Evolutionary conservation across 1,284 basidiomycete genomes (phyloP), one percentile per base, ranked within the genome.

Genomic region (Cutaneotrichosporon sp.): DNA sequence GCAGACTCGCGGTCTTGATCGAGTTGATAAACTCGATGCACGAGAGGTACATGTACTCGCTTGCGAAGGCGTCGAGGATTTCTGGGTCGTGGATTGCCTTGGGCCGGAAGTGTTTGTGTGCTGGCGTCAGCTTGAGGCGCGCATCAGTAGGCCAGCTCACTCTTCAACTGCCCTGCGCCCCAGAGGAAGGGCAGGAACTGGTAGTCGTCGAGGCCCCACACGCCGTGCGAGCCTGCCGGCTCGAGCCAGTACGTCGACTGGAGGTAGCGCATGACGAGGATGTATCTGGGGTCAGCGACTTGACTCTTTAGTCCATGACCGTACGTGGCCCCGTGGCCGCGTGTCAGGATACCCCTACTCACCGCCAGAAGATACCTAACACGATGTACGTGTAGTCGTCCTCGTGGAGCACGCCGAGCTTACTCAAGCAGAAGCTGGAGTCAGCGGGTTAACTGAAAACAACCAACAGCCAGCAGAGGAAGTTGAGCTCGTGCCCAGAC

Each of bases 401-500:
- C 58, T 84, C 81, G 1, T 81, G 79, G 13, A 97, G 73, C 0
- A 95, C 84, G 2, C 86, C 87, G 1, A 98, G 81, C 31, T 87
- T 87, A 69, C 89, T 86, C 2, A 99, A 82, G 73, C 92, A 96
- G 50, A 95, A 83, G 63, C 93, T 96, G 69, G 21, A 5, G 51
- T 64, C 21, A 40, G 32, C 32, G 50, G 21, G 58, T 32, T 31
- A 4, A 13, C 38, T 34, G 30, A 10, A 56, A 32, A 34, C 62
- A 10, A 84, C 91, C 73, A 77, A 97, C 93, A 99, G 77, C 95
- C 95, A 99, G 73, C 92, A 97, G 13, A 97, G 70, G 76, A 98
- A 99, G 81, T 98, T 97, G 64, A 99, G 85, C 79, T 99, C 97
- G 94, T 98, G 98, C 2, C 96, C 96, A 74, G 93, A 97, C 10